A percentile compares a stretch with the other conserved stretches of the same genome.
Evolutionary conservation across 192 early-diverging fungal species (phyloP).

Genomic region (Geosiphon pyriformis): DNA sequence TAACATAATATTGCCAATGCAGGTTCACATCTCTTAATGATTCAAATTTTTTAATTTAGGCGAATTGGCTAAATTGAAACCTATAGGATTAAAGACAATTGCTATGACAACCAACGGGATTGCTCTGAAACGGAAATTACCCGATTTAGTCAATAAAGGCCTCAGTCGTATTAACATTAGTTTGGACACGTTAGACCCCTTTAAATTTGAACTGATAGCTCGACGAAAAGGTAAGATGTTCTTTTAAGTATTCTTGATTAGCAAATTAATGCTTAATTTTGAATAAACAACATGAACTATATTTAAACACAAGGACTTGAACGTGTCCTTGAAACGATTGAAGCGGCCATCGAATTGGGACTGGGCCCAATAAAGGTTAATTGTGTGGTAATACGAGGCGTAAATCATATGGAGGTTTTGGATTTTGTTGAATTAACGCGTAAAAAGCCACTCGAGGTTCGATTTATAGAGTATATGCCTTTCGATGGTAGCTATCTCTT

Average conservation of each 20-base stretch:
- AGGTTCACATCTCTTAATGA: constrained; percentile 4
- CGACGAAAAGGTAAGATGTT: constrained; percentile 60
- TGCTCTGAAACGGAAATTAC: constrained; percentile 80
- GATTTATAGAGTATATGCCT: constrained; percentile 99
- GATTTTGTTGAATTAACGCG: constrained; percentile 84
- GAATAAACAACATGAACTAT: too few relatives aligned
- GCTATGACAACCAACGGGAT: constrained; percentile 96
- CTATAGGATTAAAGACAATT: constrained; percentile 69
- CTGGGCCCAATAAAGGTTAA: constrained; percentile 86
- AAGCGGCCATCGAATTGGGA: constrained; percentile 57
- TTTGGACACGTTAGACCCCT: constrained; percentile 82
- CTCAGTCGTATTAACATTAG: constrained; percentile 88
- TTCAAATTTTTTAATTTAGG: constrained; percentile 23
- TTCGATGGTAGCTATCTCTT: constrained; percentile 73
- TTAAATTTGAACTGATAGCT: constrained; percentile 87
- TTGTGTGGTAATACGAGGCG: constrained; percentile 82
- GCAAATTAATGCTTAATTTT: too few relatives aligned
- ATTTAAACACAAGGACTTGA: constrained; percentile 54
- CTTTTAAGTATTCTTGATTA: too few relatives aligned
- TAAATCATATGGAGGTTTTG: constrained; percentile 80
- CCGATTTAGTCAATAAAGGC: constrained; percentile 60
- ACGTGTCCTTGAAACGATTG: constrained; percentile 70
- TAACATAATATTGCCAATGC: too few relatives aligned
- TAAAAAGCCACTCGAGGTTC: constrained; percentile 64
- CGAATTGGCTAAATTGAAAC: constrained; percentile 67